These are phyloP conservation scores for Trypanosoma melophagium DNA, from an alignment of 208 protist species.

Conservation along the genomic window DNA sequence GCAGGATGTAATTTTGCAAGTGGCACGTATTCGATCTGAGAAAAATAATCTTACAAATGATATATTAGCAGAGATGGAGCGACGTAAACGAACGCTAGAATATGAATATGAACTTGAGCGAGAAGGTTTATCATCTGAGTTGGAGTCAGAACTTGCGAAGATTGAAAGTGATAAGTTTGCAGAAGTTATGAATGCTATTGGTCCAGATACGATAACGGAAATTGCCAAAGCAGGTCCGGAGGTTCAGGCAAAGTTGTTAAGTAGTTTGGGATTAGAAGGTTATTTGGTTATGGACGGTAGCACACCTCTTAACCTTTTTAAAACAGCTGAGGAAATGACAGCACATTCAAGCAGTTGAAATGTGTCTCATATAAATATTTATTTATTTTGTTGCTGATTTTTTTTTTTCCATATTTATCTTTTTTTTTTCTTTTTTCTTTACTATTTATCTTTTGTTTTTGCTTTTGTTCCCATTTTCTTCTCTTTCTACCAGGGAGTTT, in stretches of 20 bases:
- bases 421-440: background rate
- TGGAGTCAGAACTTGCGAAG: constrained; percentile 33
- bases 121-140: constrained; percentile 28
- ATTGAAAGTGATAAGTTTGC: constrained; percentile 55
- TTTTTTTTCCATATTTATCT: background rate
- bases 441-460: background rate
- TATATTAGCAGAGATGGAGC: constrained; percentile 57
- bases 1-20: constrained; percentile 74
- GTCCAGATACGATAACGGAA: constrained; percentile 70
- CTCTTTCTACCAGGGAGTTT: constrained; percentile 5
- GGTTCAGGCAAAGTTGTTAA: constrained; percentile 78
- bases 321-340: constrained; percentile 76
- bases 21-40: constrained; percentile 72
- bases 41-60: constrained; percentile 56
- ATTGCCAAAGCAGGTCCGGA: constrained; percentile 84
- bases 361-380: background rate
- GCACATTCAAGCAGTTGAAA: constrained; percentile 22
- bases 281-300: constrained; percentile 93
- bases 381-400: constrained; percentile 2
- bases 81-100: constrained; percentile 34
- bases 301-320: constrained; percentile 91
- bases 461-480: constrained; percentile 3
- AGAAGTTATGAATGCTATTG: constrained; percentile 59
- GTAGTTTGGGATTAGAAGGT: constrained; percentile 74
- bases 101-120: constrained; percentile 47